phyloP scores from a whole-genome alignment of 2,329 filamentous ascomycete genomes.

The Achaetomium macrosporum region DNA sequence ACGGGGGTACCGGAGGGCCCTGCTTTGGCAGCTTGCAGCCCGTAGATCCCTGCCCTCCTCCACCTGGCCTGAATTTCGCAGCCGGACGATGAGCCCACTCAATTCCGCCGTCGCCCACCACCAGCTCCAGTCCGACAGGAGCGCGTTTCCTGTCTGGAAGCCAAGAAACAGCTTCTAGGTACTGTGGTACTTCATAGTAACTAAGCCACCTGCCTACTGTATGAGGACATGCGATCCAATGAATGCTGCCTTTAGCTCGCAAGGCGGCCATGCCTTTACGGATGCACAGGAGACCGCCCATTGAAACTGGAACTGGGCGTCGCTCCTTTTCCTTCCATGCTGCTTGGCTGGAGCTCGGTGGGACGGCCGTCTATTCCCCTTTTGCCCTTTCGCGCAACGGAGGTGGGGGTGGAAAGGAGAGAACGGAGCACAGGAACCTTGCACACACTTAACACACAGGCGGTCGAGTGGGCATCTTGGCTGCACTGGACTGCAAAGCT shows the following conservation, averaged over 20 bases:
- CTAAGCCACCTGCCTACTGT: no score
- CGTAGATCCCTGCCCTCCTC: slow-evolving; percentile 26
- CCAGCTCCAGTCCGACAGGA: slow-evolving; percentile 13
- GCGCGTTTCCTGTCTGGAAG: slow-evolving; percentile 7
- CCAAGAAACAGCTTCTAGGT: no score
- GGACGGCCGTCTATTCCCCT: slow-evolving; percentile 12
- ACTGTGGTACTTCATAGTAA: no score
- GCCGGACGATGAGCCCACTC: slow-evolving; percentile 26
- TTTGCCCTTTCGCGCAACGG: slow-evolving; percentile 13
- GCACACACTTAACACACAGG: slow-evolving; percentile 1
- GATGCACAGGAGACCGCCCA: no score
- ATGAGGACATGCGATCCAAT: no score
- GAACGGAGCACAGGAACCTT: slow-evolving; percentile 16
- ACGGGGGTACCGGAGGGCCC: slow-evolving; percentile 14
- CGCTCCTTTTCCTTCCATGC: slow-evolving; percentile 5
- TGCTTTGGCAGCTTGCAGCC: slow-evolving; percentile 19
- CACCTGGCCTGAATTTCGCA: slow-evolving; percentile 28
- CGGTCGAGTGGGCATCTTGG: slow-evolving; percentile 12
- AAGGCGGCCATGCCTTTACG: slow-evolving; percentile 7
- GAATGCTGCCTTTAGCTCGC: background rate
- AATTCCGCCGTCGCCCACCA: slow-evolving; percentile 24
- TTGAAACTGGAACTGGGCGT: background rate
- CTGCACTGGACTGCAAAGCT: slow-evolving; percentile 14
- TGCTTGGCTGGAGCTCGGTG: slow-evolving; percentile 17
- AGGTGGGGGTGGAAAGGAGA: slow-evolving; percentile 10